Evolutionary conservation across 2,329 filamentous ascomycete species (phyloP), one percentile per base, ranked within the genome.

Genomic region (Stemphylium vesicarium): DNA sequence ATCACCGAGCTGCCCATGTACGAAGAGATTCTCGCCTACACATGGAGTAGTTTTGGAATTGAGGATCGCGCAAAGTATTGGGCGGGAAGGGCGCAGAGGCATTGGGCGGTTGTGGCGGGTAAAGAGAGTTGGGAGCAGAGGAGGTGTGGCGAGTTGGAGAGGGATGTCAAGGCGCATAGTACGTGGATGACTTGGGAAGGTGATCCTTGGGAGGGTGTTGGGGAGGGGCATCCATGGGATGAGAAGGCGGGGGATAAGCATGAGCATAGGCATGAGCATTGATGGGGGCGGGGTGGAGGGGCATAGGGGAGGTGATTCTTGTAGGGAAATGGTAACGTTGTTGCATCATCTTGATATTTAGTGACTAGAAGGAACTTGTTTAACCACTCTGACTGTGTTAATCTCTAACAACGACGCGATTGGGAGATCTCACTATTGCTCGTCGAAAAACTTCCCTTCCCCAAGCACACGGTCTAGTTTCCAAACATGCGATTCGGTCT

Each of bases 21-120:
- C 31, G 70, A 72, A 49, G 72, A 75, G 56, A 71, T 70, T 40
- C 50, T 73, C 1, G 72, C 70, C 12, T 73, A 73, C 44, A 64
- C 70, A 16, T 75, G 63, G 57, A 68, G 62, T 32, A 59, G 59
- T 16, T 60, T 70, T 11, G 68, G 66, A 1, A 57, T 63, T 18
- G 66, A 68, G 36, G 60, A 64, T 24, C 38, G 60, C 10, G 66
- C 71, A 29, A 67, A 60, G 50, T 57, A 70, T 32, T 74, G 69
- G 66, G 72, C 65, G 8, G 61, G 59, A 0, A 54, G 62, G 38
- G 68, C 71, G n/a, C 49, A 53, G 20, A 59, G 55, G 33, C 62
- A 65, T 37, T 71, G 69, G 69, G 61, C 51, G 4, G 36, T 72
- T 40, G 15, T 72, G 22, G 65, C 65, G 2, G 69, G 69, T 10